Evolutionary conservation across 352 stramenopile genomes (phyloP), one percentile per base, ranked within the genome.

Genomic region (Globisporangium acanthophoron): DNA sequence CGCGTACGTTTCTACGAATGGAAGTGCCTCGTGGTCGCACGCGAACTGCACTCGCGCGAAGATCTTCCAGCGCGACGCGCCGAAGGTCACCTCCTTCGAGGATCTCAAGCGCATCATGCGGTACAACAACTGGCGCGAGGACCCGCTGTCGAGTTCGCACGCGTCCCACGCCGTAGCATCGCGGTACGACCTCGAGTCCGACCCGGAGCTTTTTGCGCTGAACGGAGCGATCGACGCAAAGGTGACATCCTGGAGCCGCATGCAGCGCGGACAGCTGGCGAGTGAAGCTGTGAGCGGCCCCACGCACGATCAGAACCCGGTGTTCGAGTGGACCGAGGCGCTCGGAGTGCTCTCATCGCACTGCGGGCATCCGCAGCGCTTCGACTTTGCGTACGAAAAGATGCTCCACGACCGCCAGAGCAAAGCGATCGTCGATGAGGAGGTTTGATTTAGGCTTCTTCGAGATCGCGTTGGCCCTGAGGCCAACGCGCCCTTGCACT

Each of bases 171-270:
- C 80, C 0, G 71, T 94, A n/a, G 81, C 78, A 8, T 69, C 72
- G 1, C 74, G 85, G 3, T 88, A 85, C 62, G 85, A 94, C 52
- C 70, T 92, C 29, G 72, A 80, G 46, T 54, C 54, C 16, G 68
- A 76, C 41, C 51, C 66, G 24, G 53, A 64, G 13, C 54, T 71
- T 13, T 69, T 76, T 20, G 65, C 69, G 37, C 67, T 87, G 12
- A 54, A 76, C 33, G 83, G 83, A 21, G 79, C 72, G 35, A 87
- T 90, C 58, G 85, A 94, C 65, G 75, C 74, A 51, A 94, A 94
- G 56, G 79, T 82, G n/a, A 85, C 85, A 47, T 73, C 66, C 15
- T 70, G 76, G 37, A 61, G 45, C 24, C 57, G 59, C 41, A 55
- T 72, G 33, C 40, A 58, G 53, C 29, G 35, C 8, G 51, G 51